Evolutionary conservation across 1,284 basidiomycete genomes (phyloP).

Genomic region (Stygiomarasmius scandens): DNA sequence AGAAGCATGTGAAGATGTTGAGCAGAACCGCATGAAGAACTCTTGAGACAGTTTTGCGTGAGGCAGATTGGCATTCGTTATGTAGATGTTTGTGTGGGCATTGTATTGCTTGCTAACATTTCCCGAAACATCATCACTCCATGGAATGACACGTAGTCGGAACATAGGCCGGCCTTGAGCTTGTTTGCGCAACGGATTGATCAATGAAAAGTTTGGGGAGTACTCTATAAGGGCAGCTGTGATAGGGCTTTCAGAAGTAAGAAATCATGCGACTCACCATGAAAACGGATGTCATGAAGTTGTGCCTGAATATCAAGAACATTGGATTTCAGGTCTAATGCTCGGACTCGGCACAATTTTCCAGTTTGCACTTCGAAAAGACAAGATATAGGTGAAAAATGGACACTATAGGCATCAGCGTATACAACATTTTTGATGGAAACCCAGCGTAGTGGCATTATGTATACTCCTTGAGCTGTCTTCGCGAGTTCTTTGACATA

Average conservation of each 20-base stretch:
- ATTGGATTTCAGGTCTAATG: background rate
- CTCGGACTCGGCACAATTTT: constrained; percentile 2
- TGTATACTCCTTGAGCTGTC: constrained; percentile 18
- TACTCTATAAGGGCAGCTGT: background rate
- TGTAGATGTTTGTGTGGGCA: constrained; percentile 33
- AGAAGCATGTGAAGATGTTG: constrained; percentile 35
- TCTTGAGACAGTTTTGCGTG: constrained; percentile 32
- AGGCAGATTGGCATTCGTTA: constrained; percentile 27
- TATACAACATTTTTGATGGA: constrained; percentile 19
- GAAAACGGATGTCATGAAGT: background rate
- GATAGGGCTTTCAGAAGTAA: background rate
- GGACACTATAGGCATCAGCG: constrained; percentile 5
- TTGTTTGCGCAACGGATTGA: no score
- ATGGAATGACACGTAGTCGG: background rate
- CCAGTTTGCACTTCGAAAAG: constrained; percentile 5
- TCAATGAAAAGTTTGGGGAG: background rate
- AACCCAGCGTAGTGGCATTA: constrained; percentile 26
- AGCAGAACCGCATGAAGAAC: constrained; percentile 34
- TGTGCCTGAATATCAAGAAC: background rate
- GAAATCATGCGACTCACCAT: background rate
- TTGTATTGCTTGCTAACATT: constrained; percentile 35
- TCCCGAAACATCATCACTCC: constrained; percentile 31
- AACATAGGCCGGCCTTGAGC: constrained; percentile 3
- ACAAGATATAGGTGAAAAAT: background rate
- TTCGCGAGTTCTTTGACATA: constrained; percentile 29